These are phyloP conservation scores for Leishmania amazonensis DNA, from an alignment of 208 protist genomes.

Conservation along the genomic window DNA sequence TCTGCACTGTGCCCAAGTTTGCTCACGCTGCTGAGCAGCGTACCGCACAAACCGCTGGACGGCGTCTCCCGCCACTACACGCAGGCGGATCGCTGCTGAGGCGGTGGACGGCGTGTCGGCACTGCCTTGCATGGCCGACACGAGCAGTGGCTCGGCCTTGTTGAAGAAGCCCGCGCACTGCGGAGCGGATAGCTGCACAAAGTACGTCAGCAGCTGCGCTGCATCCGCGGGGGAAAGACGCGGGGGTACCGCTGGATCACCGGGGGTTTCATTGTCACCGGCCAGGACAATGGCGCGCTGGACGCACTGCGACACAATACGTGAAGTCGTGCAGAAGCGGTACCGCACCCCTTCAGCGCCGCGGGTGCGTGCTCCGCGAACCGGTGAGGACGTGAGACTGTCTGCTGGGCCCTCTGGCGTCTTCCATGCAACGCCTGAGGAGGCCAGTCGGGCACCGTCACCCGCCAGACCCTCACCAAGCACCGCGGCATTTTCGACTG, in stretches of 20 bases:
- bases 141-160: conserved; percentile 20
- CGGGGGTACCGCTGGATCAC: not conserved
- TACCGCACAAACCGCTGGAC: conserved; percentile 8
- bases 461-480: not conserved
- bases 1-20: not conserved
- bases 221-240: conserved; percentile 17
- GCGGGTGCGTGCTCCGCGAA: not conserved
- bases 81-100: conserved; percentile 6
- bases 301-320: conserved; percentile 24
- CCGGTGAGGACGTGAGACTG: not conserved
- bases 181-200: conserved; percentile 29
- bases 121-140: not conserved
- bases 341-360: conserved; percentile 2
- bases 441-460: not conserved
- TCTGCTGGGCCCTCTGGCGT: not conserved
- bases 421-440: not conserved
- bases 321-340: conserved; percentile 20
- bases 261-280: not conserved
- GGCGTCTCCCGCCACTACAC: conserved; percentile 4
- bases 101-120: not conserved
- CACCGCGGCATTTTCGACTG: not conserved
- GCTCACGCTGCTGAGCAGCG: not conserved
- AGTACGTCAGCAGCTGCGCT: conserved; percentile 14
- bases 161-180: conserved; percentile 21
- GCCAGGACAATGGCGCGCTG: conserved; percentile 22